Conservation (phyloP, 2,329 filamentous ascomycete genomes). For the Sarocladium brachiariae region DNA sequence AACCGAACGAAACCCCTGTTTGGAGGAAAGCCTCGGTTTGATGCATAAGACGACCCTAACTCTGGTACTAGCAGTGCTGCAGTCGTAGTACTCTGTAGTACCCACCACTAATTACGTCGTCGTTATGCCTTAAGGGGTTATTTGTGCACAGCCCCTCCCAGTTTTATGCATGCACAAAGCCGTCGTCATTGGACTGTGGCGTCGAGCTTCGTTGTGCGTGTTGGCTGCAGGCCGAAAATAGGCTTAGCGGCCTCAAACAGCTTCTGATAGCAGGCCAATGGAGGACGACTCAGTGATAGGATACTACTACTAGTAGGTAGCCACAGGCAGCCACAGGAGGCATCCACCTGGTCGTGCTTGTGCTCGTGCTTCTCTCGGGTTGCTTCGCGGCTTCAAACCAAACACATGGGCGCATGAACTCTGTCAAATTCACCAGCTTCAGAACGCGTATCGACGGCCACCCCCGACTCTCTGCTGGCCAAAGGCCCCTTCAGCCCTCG, state of each 20-base stretch:
- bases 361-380: neutral
- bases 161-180: constrained; percentile 1
- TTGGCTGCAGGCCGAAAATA: constrained; percentile 3
- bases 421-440: constrained; percentile 6
- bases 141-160: neutral
- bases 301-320: neutral
- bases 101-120: too few relatives aligned
- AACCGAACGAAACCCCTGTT: neutral
- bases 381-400: constrained; percentile 6
- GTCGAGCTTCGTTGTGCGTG: neutral
- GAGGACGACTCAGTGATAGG: too few relatives aligned
- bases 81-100: too few relatives aligned
- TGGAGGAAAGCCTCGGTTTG: neutral
- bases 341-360: neutral
- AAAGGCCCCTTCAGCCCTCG: constrained; percentile 1
- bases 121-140: neutral
- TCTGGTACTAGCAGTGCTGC: too few relatives aligned
- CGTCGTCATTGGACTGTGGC: constrained; percentile 3
- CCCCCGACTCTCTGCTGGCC: neutral
- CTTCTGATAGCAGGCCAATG: too few relatives aligned
- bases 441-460: constrained; percentile 4
- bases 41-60: too few relatives aligned
- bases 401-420: constrained; percentile 7
- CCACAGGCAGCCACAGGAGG: constrained; percentile 9
- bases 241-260: neutral